Evolutionary conservation across 257 asterid genomes (phyloP).

Genomic region (Linderniella brevidens): DNA sequence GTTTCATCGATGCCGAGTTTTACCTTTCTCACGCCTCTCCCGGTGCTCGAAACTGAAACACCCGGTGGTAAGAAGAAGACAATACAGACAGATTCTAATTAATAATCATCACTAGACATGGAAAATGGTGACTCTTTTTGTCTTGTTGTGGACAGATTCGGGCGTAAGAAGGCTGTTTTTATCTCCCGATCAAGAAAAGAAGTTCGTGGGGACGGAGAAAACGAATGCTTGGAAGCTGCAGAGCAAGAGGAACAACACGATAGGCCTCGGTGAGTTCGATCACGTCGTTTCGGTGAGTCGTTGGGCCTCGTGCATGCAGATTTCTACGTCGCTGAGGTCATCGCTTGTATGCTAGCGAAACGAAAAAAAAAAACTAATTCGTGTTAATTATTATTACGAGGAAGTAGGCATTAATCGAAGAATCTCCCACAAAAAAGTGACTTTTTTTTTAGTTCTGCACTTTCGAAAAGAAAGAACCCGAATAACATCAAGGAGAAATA

Average conservation of each 20-base stretch:
- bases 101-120: background rate
- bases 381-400: too few species aligned
- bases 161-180: conserved; percentile 16
- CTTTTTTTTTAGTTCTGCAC: too few species aligned
- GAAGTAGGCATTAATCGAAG: too few species aligned
- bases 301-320: conserved; percentile 43
- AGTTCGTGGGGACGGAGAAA: conserved; percentile 13
- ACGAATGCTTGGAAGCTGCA: conserved; percentile 15
- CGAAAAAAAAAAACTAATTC: background rate
- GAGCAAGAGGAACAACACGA: conserved; percentile 45
- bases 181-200: conserved; percentile 18
- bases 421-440: too few species aligned
- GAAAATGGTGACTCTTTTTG: background rate
- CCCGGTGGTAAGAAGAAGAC: conserved; percentile 24
- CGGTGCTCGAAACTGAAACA: conserved; percentile 14
- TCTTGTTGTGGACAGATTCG: conserved; percentile 19
- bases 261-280: conserved; percentile 41
- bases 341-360: conserved; percentile 35
- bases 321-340: conserved; percentile 26
- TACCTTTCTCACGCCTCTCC: conserved; percentile 32
- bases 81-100: background rate
- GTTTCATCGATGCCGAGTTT: conserved; percentile 44
- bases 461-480: too few species aligned
- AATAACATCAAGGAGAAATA: conserved; percentile 2
- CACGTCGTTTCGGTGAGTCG: conserved; percentile 36